Evolutionary conservation across 805 yeast genomes (phyloP).

Genomic region (Suhomyces vadensis): DNA sequence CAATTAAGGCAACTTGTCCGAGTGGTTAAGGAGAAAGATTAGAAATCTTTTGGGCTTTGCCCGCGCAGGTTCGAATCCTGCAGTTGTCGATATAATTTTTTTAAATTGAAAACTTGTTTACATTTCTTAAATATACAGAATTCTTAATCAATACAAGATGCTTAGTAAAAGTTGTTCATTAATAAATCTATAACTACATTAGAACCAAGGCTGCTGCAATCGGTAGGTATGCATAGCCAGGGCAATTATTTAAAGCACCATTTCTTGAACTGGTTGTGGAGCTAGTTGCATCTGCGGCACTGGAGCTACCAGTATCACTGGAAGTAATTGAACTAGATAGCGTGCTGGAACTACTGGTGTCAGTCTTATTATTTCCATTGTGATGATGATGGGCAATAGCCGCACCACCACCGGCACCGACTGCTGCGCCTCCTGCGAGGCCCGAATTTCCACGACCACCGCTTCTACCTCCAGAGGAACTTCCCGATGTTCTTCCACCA

Average conservation of each 20-base stretch:
- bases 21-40: slow-evolving; percentile 60
- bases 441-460: neutral
- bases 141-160: too few relatives aligned
- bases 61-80: slow-evolving; percentile 66
- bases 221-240: neutral
- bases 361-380: too few relatives aligned
- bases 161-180: too few relatives aligned
- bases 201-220: neutral
- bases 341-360: neutral
- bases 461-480: slow-evolving; percentile 1
- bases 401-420: slow-evolving; percentile 4
- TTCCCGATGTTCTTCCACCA: neutral
- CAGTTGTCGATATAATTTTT: slow-evolving; percentile 50
- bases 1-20: slow-evolving; percentile 52
- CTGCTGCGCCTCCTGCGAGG: slow-evolving; percentile 3
- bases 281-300: too few relatives aligned
- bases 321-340: too few relatives aligned
- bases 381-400: neutral
- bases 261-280: too few relatives aligned
- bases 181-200: neutral
- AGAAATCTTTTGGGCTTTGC: slow-evolving; percentile 62
- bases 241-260: neutral
- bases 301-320: too few relatives aligned
- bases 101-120: neutral
- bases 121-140: neutral